These are phyloP conservation scores for Tillandsia leiboldiana DNA, from an alignment of 176 grass and related monocot genomes.

Conservation along the genomic window DNA sequence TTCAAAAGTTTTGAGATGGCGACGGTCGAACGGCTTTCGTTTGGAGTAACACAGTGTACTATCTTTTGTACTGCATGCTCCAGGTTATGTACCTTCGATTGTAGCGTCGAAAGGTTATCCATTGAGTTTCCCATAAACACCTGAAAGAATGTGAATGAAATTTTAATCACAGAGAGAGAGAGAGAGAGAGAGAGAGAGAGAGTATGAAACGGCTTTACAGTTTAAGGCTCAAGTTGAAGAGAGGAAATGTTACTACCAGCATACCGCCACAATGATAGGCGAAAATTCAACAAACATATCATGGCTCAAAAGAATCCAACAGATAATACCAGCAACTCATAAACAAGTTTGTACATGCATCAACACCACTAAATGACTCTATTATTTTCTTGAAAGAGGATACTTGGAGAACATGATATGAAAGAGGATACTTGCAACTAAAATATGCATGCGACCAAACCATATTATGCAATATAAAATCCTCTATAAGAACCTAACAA, in stretches of 20 bases:
- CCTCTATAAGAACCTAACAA: too few relatives aligned
- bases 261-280: not conserved
- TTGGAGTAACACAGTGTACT: constrained; percentile 53
- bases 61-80: constrained; percentile 56
- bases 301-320: too few relatives aligned
- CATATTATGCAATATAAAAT: too few relatives aligned
- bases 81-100: constrained; percentile 78
- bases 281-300: not conserved
- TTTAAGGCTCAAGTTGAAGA: not conserved
- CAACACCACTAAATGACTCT: too few relatives aligned
- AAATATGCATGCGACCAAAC: too few relatives aligned
- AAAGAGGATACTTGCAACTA: too few relatives aligned
- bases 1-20: constrained; percentile 43
- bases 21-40: constrained; percentile 50
- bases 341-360: too few relatives aligned
- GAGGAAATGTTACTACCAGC: not conserved
- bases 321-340: too few relatives aligned
- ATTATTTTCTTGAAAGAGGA: too few relatives aligned
- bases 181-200: not conserved
- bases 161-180: constrained; percentile 1
- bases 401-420: too few relatives aligned
- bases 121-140: constrained; percentile 61
- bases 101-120: constrained; percentile 62
- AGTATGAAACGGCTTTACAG: not conserved
- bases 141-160: constrained; percentile 28